Evolutionary conservation across 2,329 filamentous ascomycete species (phyloP).

Genomic region (Dactylellina parvicollis): DNA sequence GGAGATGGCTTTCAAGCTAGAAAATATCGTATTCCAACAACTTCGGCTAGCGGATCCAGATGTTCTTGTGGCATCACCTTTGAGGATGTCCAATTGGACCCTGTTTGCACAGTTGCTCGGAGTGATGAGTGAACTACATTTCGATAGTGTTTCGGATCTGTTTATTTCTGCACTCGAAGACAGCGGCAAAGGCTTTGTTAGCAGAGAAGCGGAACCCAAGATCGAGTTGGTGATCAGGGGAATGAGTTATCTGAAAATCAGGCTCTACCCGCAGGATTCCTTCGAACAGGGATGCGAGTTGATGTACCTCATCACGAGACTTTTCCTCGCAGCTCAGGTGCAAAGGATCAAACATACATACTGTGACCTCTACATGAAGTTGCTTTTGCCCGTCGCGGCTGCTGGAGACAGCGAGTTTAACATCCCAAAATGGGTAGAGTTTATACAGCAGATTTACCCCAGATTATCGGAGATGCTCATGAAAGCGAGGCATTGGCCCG

Average conservation of each 20-base stretch:
- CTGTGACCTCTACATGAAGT: conserved; percentile 86
- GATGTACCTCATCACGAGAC: conserved; percentile 78
- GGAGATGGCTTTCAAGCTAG: conserved; percentile 92
- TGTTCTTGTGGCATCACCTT: conserved; percentile 76
- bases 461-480: conserved; percentile 83
- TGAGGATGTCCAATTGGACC: conserved; percentile 94
- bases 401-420: conserved; percentile 80
- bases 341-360: conserved; percentile 92
- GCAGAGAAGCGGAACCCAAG: conserved; percentile 81
- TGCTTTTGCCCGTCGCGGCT: conserved; percentile 86
- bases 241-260: conserved; percentile 88
- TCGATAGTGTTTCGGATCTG: conserved; percentile 77
- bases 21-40: conserved; percentile 96
- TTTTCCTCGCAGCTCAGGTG: conserved; percentile 87
- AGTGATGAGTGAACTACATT: conserved; percentile 95
- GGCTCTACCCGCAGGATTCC: conserved; percentile 73
- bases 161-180: conserved; percentile 83
- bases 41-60: conserved; percentile 88
- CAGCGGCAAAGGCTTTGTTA: conserved; percentile 77
- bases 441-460: conserved; percentile 79
- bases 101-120: conserved; percentile 91
- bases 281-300: conserved; percentile 93
- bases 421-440: conserved; percentile 84
- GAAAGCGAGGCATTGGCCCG: conserved; percentile 91
- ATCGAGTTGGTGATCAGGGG: conserved; percentile 87